Base-by-base conservation (phyloP, 371 early-diverging fungal species). In the Circinella minor region DNA sequence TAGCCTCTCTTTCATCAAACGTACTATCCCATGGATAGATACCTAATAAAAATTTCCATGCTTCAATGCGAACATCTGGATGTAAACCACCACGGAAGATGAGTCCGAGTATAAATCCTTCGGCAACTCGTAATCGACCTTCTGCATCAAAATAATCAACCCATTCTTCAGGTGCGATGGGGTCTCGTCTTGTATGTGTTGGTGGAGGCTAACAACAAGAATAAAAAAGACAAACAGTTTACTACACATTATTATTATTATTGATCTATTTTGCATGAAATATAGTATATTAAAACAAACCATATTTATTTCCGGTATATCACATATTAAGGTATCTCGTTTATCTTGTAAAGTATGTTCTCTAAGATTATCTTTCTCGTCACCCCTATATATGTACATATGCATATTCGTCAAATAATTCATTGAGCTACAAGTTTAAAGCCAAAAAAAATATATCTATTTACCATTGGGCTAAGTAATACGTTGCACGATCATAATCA, bases 1-100 rank as follows among this genome's bases (percentile, higher is more conserved):
- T 89, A 7, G 77, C 86, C 43, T 86, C 78, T 46, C 96, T 90
- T 72, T 95, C 93, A 15, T 80, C 82, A 68, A 90, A 92, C 4
- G 90, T 92, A 11, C 92, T 92, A 18, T 89, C 79, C 96, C 96
- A 97, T 4, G 95, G 90, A 70, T 94, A 95, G 4, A 96, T 84
- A 1, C 88, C 90, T 46, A 97, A 75, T 39, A 98, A 76, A 68
- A 91, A 98, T 76, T 93, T 94, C 96, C 96, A 98, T 5, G 94
- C 95, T 63, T 93, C 90, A 20, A 92, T 88, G 5, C 96, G 89
- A 61, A 96, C 86, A 68, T 95, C 95, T 34, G 87, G 86, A 20
- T 95, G 92, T 0, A 95, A 74, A 1, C 98, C 94, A n/a, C 89
- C 91, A n/a, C 77, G 74, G 70, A 94, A 96, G 2, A 96, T 85